Conservation (phyloP, 164 flowering plant species). For the Hamamelis virginiana region DNA sequence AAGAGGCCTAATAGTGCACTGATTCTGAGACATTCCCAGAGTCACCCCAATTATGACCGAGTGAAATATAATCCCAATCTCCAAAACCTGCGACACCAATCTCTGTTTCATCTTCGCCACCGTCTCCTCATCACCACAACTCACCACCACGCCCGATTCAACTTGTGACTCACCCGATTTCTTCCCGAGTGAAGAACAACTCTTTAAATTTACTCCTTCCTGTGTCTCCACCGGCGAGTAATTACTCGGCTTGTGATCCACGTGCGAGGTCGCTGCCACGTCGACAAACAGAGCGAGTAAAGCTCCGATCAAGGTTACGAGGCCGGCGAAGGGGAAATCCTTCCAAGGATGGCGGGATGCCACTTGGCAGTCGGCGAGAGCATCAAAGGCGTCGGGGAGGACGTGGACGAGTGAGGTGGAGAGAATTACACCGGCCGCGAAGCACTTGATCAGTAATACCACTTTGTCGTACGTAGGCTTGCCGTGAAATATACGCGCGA, state of each 20-base stretch:
- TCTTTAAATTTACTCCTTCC: slow-evolving; percentile 29
- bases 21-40: slow-evolving; percentile 78
- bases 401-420: slow-evolving; percentile 82
- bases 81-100: slow-evolving; percentile 71
- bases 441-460: slow-evolving; percentile 62
- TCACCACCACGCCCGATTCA: slow-evolving; percentile 7
- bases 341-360: slow-evolving; percentile 67
- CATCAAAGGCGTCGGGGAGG: slow-evolving; percentile 66
- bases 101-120: slow-evolving; percentile 58
- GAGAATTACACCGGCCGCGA: slow-evolving; percentile 83
- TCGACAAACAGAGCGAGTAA: slow-evolving; percentile 60
- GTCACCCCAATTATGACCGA: slow-evolving; percentile 77
- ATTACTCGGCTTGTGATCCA: slow-evolving; percentile 19
- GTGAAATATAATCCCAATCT: slow-evolving; percentile 76
- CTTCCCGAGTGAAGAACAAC: slow-evolving; percentile 9
- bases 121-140: slow-evolving; percentile 27
- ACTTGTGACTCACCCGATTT: slow-evolving; percentile 1
- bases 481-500: slow-evolving; percentile 57
- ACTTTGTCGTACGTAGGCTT: slow-evolving; percentile 51
- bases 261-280: slow-evolving; percentile 56
- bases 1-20: slow-evolving; percentile 69
- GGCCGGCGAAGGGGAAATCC: slow-evolving; percentile 74
- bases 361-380: slow-evolving; percentile 60
- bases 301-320: slow-evolving; percentile 54
- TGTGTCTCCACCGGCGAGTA: slow-evolving; percentile 31